A percentile compares a stretch with the other conserved stretches of the same genome.
phyloP scores from a whole-genome alignment of 1,284 basidiomycete genomes.

The Austropuccinia psidii region DNA sequence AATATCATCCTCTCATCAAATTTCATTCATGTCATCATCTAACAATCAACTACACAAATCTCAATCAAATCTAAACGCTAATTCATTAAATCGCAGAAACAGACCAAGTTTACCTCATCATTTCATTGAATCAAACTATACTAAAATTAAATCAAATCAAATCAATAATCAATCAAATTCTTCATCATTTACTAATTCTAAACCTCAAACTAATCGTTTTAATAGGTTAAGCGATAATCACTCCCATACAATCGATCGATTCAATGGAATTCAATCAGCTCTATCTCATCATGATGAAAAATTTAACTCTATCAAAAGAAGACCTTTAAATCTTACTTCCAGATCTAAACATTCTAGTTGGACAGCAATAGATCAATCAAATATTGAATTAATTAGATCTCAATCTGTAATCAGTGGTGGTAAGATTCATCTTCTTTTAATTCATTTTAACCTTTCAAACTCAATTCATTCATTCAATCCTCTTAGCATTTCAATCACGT shows the following conservation, averaged over 20 bases:
- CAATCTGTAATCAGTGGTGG: slow-evolving; percentile 33
- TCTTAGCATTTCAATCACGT: slow-evolving; percentile 17
- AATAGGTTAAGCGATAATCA: slow-evolving; percentile 2
- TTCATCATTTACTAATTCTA: neutral
- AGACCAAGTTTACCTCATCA: slow-evolving; percentile 30
- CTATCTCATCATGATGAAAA: slow-evolving; percentile 18
- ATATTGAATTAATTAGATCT: neutral
- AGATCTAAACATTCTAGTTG: slow-evolving; percentile 31
- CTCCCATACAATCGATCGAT: neutral
- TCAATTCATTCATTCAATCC: neutral
- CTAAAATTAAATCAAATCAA: no score
- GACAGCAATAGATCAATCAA: neutral
- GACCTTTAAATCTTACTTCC: neutral
- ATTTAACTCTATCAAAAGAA: neutral
- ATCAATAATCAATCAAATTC: no score
- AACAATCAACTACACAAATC: no score
- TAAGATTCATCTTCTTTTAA: neutral
- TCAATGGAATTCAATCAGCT: slow-evolving; percentile 9
- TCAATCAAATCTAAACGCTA: no score
- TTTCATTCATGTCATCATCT: no score
- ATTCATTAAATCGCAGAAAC: slow-evolving; percentile 7
- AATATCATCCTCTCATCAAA: no score
- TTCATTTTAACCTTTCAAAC: neutral
- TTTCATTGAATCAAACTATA: slow-evolving; percentile 12
- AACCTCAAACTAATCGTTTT: neutral